Evolutionary conservation across 768 basidiomycete genomes (phyloP), one percentile per base, ranked within the genome.

Genomic region (Boletus vinaceobasis): DNA sequence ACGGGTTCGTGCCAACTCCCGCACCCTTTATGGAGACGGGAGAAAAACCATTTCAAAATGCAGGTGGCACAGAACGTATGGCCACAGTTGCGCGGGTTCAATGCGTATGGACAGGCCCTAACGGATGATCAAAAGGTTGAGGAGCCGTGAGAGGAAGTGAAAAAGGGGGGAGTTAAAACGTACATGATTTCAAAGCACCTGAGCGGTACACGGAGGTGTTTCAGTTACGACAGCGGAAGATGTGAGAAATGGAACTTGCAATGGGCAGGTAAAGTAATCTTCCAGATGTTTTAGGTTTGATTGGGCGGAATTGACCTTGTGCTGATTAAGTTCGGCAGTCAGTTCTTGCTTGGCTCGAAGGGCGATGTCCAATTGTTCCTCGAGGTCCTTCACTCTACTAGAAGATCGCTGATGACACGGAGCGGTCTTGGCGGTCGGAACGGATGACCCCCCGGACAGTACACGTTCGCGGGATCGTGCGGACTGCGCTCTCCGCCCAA

Each of bases 51-150:
- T 62, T 81, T 81, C 31, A 87, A 67, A 56, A 85, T 83, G 69
- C 84, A 87, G 45, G 82, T 70, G 31, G 82, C 80, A 64, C 85
- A 87, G 63, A 84, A 88, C 5, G 84, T 79, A 62, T 88, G 87
- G 10, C 87, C 86, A 57, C 86, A 88, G 38, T 73, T 70, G 14
- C 73, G 74, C 17, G 83, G 79, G 53, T 75, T 78, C 39, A 87
- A 70, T 32, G 72, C 71, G 63, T 83, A 83, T 8, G 87, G 86
- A 57, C 77, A 76, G 2, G 84, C 81, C 57, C 74, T 77, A 29
- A 44, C 32, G 5, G n/a, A 37, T 39, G 8, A 53, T 46, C 32
- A 37, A 23, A 35, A n/a, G n/a, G 38, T 31, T 26, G 46, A 40
- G 10, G 15, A 35, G 23, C 11, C 42, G 51, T 48, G 43, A 55